A percentile compares a stretch with the other conserved stretches of the same genome.
These are phyloP conservation scores for Mucor lusitanicus DNA, from an alignment of 371 early-diverging fungal genomes.

Conservation along the genomic window DNA sequence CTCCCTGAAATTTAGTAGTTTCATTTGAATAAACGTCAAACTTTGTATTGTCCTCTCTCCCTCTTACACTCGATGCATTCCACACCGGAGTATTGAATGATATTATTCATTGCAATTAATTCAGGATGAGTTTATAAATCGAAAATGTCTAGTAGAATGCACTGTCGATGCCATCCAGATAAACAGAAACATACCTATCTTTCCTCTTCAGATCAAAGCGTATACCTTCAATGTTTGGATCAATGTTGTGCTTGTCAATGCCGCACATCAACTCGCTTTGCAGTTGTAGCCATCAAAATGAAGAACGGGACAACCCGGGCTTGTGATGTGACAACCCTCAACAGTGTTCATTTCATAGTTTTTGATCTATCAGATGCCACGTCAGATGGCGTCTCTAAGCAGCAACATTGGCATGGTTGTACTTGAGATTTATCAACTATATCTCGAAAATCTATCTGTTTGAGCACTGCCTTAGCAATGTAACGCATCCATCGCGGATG, in stretches of 20 bases:
- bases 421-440: not conserved
- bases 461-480: not conserved
- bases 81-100: not conserved
- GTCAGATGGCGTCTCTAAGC: not conserved
- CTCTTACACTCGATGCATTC: not conserved
- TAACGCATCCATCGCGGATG: not conserved
- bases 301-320: constrained; percentile 5
- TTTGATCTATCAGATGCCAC: not conserved
- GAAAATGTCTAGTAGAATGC: not conserved
- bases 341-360: not conserved
- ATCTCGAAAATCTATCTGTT: not conserved
- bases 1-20: not conserved
- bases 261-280: not conserved
- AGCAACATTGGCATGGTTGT: not conserved
- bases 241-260: not conserved
- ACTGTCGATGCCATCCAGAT: not conserved
- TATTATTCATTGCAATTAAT: not conserved
- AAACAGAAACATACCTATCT: not conserved
- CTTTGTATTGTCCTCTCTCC: not conserved
- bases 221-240: not conserved
- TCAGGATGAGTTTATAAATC: not conserved
- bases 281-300: not conserved
- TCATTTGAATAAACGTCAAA: not conserved
- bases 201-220: not conserved
- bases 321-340: not conserved